A percentile compares a stretch with the other conserved stretches of the same genome.
These are phyloP conservation scores for Solanum rostratum DNA, from an alignment of 257 asterid species.

Conservation along the genomic window DNA sequence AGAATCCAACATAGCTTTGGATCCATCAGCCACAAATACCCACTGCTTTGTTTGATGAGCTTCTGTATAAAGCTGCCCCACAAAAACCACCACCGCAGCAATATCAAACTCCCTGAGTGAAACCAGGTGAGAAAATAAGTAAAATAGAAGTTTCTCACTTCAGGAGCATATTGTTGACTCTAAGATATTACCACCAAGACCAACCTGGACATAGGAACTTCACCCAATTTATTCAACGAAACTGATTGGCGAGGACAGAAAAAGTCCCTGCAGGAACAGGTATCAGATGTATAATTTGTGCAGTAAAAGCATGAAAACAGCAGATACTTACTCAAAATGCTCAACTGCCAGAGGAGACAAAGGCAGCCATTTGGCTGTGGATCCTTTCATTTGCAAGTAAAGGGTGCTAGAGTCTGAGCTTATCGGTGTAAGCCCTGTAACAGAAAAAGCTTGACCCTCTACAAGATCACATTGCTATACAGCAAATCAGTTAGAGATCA, in stretches of 20 bases:
- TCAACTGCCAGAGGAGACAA: constrained; percentile 35
- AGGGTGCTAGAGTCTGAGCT: constrained; percentile 62
- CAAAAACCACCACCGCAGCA: constrained; percentile 68
- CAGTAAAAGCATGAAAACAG: neutral
- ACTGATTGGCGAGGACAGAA: constrained; percentile 62
- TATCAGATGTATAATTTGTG: neutral
- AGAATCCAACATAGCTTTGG: constrained; percentile 20
- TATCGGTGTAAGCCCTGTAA: constrained; percentile 61
- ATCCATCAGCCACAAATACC: constrained; percentile 83
- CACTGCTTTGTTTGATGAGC: constrained; percentile 74
- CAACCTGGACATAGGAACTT: constrained; percentile 71
- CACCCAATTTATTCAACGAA: constrained; percentile 53
- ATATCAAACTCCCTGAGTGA: constrained; percentile 77
- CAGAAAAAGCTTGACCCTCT: constrained; percentile 82
- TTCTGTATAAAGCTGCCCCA: constrained; percentile 60
- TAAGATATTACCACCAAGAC: constrained; percentile 5
- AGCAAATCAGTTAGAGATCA: neutral
- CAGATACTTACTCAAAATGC: constrained; percentile 48
- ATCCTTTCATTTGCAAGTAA: constrained; percentile 72
- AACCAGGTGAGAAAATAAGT: constrained; percentile 14
- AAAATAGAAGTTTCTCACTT: neutral
- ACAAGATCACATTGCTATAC: constrained; percentile 49
- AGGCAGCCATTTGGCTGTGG: constrained; percentile 60
- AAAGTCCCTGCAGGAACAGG: constrained; percentile 48
- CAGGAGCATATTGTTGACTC: constrained; percentile 6